Evolutionary conservation across 2,329 filamentous ascomycete species (phyloP).

Genomic region (Didymella glomerata): DNA sequence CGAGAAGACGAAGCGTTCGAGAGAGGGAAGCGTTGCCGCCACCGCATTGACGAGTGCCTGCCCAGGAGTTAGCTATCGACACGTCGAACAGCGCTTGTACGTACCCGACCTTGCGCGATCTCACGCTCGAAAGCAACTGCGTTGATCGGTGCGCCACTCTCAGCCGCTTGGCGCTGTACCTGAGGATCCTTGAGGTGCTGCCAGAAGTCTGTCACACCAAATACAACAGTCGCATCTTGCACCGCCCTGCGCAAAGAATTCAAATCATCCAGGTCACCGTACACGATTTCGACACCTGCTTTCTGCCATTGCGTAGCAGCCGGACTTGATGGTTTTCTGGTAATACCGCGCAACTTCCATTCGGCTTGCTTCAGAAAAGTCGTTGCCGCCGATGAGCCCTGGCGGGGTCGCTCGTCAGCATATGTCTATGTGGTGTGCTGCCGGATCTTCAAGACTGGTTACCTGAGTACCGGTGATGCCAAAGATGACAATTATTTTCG

Average conservation of each 20-base stretch:
- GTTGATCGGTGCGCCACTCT: constrained; percentile 26
- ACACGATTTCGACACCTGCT: background rate
- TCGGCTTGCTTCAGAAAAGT: background rate
- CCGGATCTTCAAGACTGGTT: background rate
- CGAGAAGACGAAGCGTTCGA: constrained; percentile 57
- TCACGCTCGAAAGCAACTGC: constrained; percentile 51
- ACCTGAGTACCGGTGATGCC: constrained; percentile 6
- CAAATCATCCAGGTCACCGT: background rate
- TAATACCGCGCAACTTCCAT: constrained; percentile 4
- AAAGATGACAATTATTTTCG: constrained; percentile 3
- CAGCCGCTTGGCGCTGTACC: constrained; percentile 28
- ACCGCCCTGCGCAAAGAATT: constrained; percentile 25
- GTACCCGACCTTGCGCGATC: constrained; percentile 44
- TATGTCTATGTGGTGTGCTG: background rate
- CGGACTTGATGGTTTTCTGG: background rate
- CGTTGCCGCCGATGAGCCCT: constrained; percentile 5
- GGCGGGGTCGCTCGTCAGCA: background rate
- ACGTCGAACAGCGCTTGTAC: constrained; percentile 16
- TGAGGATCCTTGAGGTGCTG: constrained; percentile 29
- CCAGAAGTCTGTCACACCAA: constrained; percentile 55
- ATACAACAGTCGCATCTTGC: constrained; percentile 41
- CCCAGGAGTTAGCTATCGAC: constrained; percentile 29
- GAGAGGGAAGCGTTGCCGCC: constrained; percentile 38
- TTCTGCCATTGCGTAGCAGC: background rate
- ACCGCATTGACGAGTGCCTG: constrained; percentile 49